Evolutionary conservation across 805 yeast species (phyloP).

Genomic region (Ogataea sp.): DNA sequence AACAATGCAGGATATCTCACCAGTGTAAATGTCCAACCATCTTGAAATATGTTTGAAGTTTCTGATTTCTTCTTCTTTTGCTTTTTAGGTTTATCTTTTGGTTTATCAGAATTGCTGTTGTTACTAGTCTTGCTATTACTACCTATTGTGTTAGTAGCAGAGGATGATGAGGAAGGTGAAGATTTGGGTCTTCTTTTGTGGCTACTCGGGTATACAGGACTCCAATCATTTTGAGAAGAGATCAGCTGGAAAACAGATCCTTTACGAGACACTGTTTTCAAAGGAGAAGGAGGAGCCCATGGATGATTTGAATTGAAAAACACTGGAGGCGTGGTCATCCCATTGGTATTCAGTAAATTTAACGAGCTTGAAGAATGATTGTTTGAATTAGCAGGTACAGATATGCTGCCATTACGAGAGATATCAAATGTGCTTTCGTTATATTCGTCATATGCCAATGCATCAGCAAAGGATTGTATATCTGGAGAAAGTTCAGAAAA

Average conservation of each 20-base stretch:
- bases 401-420: not conserved
- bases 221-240: slow-evolving; percentile 38
- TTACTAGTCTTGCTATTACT: not conserved
- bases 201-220: slow-evolving; percentile 26
- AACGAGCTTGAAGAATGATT: too few species aligned
- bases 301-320: slow-evolving; percentile 2
- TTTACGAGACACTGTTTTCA: slow-evolving; percentile 5
- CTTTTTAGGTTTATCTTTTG: slow-evolving; percentile 6
- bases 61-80: slow-evolving; percentile 1
- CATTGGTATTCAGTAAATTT: too few species aligned
- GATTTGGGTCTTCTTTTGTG: slow-evolving; percentile 3
- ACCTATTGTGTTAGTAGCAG: not conserved
- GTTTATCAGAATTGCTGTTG: slow-evolving; percentile 1
- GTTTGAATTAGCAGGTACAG: not conserved
- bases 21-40: slow-evolving; percentile 30
- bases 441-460: slow-evolving; percentile 26
- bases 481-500: too few species aligned
- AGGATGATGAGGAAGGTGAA: not conserved
- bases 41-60: slow-evolving; percentile 7
- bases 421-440: slow-evolving; percentile 2
- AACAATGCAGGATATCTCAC: slow-evolving; percentile 61
- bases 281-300: not conserved
- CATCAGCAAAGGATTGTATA: slow-evolving; percentile 29
- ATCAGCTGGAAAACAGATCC: slow-evolving; percentile 23
- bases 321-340: too few species aligned